These are phyloP conservation scores for Taphrina confusa DNA, from an alignment of 1,139 yeast genomes.

Conservation along the genomic window DNA sequence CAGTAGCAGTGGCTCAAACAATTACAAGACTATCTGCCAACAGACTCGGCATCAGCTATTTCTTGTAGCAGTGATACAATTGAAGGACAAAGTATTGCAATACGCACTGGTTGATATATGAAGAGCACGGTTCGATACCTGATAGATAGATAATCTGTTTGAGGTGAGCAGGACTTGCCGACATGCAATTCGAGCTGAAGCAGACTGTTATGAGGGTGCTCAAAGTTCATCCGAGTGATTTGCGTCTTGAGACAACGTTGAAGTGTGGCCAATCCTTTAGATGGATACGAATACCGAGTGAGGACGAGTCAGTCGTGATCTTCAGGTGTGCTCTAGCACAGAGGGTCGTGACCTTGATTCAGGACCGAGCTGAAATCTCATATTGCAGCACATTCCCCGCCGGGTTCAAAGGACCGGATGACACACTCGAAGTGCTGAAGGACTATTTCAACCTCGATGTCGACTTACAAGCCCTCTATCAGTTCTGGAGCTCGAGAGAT, in stretches of 20 bases:
- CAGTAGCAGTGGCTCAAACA: too few relatives aligned
- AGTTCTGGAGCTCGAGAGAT: constrained; percentile 65
- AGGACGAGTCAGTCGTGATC: constrained; percentile 41
- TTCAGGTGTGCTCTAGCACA: constrained; percentile 44
- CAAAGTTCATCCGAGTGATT: constrained; percentile 7
- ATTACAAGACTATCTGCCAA: too few relatives aligned
- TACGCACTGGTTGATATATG: too few relatives aligned
- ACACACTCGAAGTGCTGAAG: constrained; percentile 53
- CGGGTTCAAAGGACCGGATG: constrained; percentile 42
- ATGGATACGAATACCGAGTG: constrained; percentile 45
- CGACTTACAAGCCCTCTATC: constrained; percentile 57
- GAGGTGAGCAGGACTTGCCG: too few relatives aligned
- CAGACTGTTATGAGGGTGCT: constrained; percentile 1
- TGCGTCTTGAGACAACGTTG: constrained; percentile 35
- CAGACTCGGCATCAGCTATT: too few relatives aligned
- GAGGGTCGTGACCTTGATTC: constrained; percentile 46
- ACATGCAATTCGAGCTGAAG: constrained; percentile 4
- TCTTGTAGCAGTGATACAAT: too few relatives aligned
- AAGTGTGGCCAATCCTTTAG: constrained; percentile 44
- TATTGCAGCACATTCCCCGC: constrained; percentile 31
- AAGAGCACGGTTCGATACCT: too few relatives aligned
- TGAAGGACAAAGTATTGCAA: too few relatives aligned
- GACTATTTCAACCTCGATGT: constrained; percentile 73
- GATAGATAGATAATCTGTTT: too few relatives aligned
- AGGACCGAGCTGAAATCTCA: constrained; percentile 42